These are phyloP conservation scores for Hemileia vastatrix DNA, from an alignment of 1,284 basidiomycete species.

Conservation along the genomic window DNA sequence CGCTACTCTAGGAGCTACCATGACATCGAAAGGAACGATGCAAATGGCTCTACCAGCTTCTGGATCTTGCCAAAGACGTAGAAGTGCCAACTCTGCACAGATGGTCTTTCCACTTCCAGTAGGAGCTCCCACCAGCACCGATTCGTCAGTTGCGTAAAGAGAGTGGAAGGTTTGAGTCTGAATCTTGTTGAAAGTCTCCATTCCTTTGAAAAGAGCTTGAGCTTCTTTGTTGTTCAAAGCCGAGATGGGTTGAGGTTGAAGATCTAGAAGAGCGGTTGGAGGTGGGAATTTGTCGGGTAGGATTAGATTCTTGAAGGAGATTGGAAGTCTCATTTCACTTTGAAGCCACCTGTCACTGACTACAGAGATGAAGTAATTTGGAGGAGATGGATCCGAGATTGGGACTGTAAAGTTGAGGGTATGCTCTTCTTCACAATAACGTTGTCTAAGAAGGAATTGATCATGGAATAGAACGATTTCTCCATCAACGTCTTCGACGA, in stretches of 20 bases:
- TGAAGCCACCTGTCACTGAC: conserved; percentile 93
- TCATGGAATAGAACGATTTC: conserved; percentile 92
- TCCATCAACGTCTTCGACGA: conserved; percentile 94
- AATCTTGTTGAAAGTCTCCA: conserved; percentile 90
- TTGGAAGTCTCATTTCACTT: conserved; percentile 81
- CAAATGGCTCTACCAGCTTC: conserved; percentile 78
- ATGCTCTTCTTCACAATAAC: conserved; percentile 79
- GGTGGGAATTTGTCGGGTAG: conserved; percentile 92
- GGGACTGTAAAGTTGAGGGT: conserved; percentile 86
- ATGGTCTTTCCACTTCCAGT: conserved; percentile 95
- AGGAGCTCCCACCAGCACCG: conserved; percentile 88
- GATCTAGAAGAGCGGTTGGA: conserved; percentile 80
- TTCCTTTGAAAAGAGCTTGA: conserved; percentile 69
- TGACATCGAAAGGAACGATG: conserved; percentile 90
- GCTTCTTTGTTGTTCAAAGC: conserved; percentile 85
- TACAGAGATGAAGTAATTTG: conserved; percentile 93
- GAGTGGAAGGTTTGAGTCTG: conserved; percentile 98
- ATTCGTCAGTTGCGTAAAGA: conserved; percentile 88
- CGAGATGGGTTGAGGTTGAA: conserved; percentile 78
- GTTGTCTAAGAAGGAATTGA: conserved; percentile 75
- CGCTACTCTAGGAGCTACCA: conserved; percentile 77
- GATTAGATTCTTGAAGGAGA: conserved; percentile 96
- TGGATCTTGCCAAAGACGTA: conserved; percentile 81
- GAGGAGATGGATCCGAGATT: conserved; percentile 91
- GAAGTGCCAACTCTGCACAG: conserved; percentile 86